Evolutionary conservation across 2,329 filamentous ascomycete genomes (phyloP).

Genomic region (Rugonectria rugulosa): DNA sequence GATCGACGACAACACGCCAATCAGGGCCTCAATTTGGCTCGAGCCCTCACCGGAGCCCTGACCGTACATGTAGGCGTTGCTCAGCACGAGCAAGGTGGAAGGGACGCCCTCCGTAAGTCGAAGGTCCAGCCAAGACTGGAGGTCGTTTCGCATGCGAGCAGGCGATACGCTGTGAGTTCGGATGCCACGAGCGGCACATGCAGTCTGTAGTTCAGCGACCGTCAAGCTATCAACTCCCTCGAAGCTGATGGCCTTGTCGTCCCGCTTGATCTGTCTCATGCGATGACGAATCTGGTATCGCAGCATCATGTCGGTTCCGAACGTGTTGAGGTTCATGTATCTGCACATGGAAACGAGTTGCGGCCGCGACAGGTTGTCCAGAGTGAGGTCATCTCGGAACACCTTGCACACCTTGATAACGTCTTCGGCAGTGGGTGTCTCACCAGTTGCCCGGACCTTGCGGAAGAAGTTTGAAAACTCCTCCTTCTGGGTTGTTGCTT

Average conservation of each 20-base stretch:
- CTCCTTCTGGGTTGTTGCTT: constrained; percentile 84
- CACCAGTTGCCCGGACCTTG: constrained; percentile 91
- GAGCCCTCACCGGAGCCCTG: constrained; percentile 88
- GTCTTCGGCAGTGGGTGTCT: constrained; percentile 85
- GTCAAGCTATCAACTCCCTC: constrained; percentile 93
- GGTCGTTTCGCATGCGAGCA: constrained; percentile 84
- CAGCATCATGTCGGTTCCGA: constrained; percentile 97
- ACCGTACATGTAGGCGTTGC: constrained; percentile 97
- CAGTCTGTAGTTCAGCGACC: constrained; percentile 91
- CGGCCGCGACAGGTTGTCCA: constrained; percentile 95
- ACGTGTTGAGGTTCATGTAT: constrained; percentile 97
- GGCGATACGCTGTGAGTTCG: constrained; percentile 93
- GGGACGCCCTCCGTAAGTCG: constrained; percentile 94
- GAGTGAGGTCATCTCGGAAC: constrained; percentile 95
- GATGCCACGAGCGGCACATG: constrained; percentile 89
- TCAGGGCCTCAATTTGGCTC: constrained; percentile 90
- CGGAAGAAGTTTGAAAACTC: constrained; percentile 98
- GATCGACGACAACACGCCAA: constrained; percentile 90
- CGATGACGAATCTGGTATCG: constrained; percentile 96
- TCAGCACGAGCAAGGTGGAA: constrained; percentile 91
- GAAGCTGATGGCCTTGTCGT: constrained; percentile 91
- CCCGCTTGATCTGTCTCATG: constrained; percentile 99
- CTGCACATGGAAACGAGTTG: constrained; percentile 97
- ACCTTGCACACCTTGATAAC: constrained; percentile 99
- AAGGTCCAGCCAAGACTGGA: constrained; percentile 93